Percentiles rank a stretch among this genome's conserved stretches.
phyloP scores from a whole-genome alignment of 163 green algal species.

The Chlorella variabilis region DNA sequence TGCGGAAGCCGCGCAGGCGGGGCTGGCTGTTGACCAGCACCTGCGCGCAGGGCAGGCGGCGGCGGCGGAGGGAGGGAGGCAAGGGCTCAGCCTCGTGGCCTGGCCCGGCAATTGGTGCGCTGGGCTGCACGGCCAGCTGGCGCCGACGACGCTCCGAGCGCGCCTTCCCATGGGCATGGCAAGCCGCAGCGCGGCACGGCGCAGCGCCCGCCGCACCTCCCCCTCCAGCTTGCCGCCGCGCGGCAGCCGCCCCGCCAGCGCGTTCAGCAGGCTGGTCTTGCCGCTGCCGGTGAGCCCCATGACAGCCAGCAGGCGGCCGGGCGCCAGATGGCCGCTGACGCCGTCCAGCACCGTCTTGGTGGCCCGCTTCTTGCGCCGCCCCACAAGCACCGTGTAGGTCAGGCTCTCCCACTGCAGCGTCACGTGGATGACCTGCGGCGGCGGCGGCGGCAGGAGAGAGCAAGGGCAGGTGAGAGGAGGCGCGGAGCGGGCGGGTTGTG shows the following conservation, averaged over 20 bases:
- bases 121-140: too few species aligned
- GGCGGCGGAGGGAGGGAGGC: background rate
- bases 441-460: too few species aligned
- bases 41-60: slow-evolving; percentile 3
- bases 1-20: slow-evolving; percentile 24
- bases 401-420: slow-evolving; percentile 47
- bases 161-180: too few species aligned
- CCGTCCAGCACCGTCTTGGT: slow-evolving; percentile 30
- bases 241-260: slow-evolving; percentile 49
- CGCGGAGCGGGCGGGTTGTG: too few species aligned
- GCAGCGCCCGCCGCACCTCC: too few species aligned
- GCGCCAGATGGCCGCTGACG: slow-evolving; percentile 25
- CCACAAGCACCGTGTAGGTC: slow-evolving; percentile 44
- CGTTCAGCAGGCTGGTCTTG: slow-evolving; percentile 55
- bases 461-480: background rate
- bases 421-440: slow-evolving; percentile 15
- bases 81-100: too few species aligned
- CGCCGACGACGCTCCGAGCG: too few species aligned
- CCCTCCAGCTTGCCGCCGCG: slow-evolving; percentile 36
- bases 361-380: slow-evolving; percentile 22
- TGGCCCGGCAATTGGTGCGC: too few species aligned
- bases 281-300: slow-evolving; percentile 52
- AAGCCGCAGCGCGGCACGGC: too few species aligned
- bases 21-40: slow-evolving; percentile 53
- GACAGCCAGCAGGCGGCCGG: slow-evolving; percentile 39